Conservation (phyloP, 2,329 filamentous ascomycete genomes). For the Boeremia lycopersici region DNA sequence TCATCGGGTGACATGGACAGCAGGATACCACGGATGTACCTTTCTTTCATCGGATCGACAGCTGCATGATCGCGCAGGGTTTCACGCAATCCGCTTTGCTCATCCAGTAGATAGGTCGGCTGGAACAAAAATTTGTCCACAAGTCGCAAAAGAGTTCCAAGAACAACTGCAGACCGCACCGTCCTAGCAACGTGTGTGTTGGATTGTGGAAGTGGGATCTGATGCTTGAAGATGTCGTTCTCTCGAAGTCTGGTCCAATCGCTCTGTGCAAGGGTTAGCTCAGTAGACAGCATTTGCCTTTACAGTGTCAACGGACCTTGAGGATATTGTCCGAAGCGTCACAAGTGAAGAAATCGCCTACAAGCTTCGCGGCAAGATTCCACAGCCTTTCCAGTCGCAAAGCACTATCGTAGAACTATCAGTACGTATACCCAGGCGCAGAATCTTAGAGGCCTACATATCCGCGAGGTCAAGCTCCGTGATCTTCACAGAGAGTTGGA, state of each 20-base stretch:
- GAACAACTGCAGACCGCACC: conserved; percentile 41
- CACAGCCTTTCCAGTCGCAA: neutral
- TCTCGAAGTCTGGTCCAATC: conserved; percentile 7
- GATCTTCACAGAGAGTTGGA: neutral
- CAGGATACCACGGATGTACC: neutral
- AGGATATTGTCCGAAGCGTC: neutral
- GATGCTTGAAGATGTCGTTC: conserved; percentile 11
- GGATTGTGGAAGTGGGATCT: conserved; percentile 38
- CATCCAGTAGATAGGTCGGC: conserved; percentile 37
- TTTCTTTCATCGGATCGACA: neutral
- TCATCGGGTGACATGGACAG: neutral
- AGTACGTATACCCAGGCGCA: neutral
- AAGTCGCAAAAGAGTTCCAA: conserved; percentile 36
- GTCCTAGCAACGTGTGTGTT: conserved; percentile 41
- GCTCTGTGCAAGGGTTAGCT: conserved; percentile 5
- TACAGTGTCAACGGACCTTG: neutral
- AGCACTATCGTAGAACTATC: neutral
- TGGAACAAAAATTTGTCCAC: conserved; percentile 43
- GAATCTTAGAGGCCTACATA: neutral
- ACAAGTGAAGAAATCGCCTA: neutral
- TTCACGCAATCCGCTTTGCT: conserved; percentile 16
- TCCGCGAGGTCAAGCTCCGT: neutral
- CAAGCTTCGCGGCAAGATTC: neutral
- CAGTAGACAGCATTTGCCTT: too few species aligned
- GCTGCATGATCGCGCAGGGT: conserved; percentile 3